Conservation (phyloP, 352 stramenopile genomes). For the Phytophthora sp. region DNA sequence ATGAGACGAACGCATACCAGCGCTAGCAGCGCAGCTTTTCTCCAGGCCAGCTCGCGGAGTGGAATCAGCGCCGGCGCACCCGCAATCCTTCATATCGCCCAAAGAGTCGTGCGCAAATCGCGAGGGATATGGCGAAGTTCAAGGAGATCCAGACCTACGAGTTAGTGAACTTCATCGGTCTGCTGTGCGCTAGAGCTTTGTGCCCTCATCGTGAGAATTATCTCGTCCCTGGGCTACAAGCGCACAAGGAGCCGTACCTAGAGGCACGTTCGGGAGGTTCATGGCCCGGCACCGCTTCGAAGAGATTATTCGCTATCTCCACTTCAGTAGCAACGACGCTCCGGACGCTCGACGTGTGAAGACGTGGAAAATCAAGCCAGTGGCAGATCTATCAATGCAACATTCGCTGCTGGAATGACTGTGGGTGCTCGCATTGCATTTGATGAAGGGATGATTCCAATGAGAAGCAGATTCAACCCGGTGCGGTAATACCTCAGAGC, state of each 20-base stretch:
- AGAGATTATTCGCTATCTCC: neutral
- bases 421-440: neutral
- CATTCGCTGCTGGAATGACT: neutral
- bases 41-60: neutral
- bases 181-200: neutral
- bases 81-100: neutral
- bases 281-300: slow-evolving; percentile 4
- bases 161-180: neutral
- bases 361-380: slow-evolving; percentile 1
- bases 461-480: slow-evolving; percentile 7
- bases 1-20: slow-evolving; percentile 7
- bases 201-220: neutral
- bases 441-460: slow-evolving; percentile 10
- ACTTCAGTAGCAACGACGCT: slow-evolving; percentile 1
- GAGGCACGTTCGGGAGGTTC: slow-evolving; percentile 5
- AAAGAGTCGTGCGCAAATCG: neutral
- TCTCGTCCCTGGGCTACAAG: neutral
- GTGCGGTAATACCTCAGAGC: slow-evolving; percentile 6
- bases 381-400: slow-evolving; percentile 1
- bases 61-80: neutral
- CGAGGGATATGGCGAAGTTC: no score
- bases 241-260: neutral
- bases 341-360: neutral
- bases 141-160: neutral
- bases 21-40: slow-evolving; percentile 1